Evolutionary conservation across 768 basidiomycete species (phyloP).

Genomic region (Paxillus rubicundulus): DNA sequence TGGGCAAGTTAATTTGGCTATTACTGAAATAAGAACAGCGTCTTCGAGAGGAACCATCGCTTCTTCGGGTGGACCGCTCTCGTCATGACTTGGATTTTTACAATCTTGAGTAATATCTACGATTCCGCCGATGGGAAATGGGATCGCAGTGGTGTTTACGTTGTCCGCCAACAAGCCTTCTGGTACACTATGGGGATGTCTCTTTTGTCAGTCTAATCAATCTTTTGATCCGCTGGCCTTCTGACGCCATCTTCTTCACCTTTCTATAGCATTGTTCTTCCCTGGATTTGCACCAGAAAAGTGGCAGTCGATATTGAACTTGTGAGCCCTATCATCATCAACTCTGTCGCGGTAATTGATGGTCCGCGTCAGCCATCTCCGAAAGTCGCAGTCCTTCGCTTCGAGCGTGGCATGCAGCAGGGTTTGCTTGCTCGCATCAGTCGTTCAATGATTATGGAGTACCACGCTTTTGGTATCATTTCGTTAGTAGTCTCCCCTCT

Average conservation of each 20-base stretch:
- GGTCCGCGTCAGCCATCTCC: constrained; percentile 56
- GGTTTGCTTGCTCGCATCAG: constrained; percentile 73
- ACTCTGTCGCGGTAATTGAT: constrained; percentile 1
- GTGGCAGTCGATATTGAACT: constrained; percentile 74
- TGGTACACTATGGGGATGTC: constrained; percentile 78
- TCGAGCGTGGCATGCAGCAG: constrained; percentile 83
- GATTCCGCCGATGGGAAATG: constrained; percentile 53
- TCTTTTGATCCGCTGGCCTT: not conserved
- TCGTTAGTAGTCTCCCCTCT: constrained; percentile 45
- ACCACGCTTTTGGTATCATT: constrained; percentile 79
- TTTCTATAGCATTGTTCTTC: constrained; percentile 55
- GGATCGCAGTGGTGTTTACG: constrained; percentile 50
- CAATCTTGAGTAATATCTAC: constrained; percentile 65
- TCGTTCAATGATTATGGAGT: constrained; percentile 72
- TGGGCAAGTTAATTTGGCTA: not conserved
- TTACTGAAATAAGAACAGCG: constrained; percentile 36
- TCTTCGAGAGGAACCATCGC: constrained; percentile 78
- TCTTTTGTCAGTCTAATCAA: constrained; percentile 51
- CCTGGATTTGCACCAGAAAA: constrained; percentile 74
- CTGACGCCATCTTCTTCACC: not conserved
- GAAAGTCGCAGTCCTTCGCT: constrained; percentile 76
- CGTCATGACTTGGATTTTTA: constrained; percentile 59
- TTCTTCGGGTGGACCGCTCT: constrained; percentile 76
- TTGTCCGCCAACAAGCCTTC: constrained; percentile 70
- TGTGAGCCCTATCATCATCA: constrained; percentile 38